phyloP scores from a whole-genome alignment of 2,329 filamentous ascomycete genomes.

The Alternaria sp. region DNA sequence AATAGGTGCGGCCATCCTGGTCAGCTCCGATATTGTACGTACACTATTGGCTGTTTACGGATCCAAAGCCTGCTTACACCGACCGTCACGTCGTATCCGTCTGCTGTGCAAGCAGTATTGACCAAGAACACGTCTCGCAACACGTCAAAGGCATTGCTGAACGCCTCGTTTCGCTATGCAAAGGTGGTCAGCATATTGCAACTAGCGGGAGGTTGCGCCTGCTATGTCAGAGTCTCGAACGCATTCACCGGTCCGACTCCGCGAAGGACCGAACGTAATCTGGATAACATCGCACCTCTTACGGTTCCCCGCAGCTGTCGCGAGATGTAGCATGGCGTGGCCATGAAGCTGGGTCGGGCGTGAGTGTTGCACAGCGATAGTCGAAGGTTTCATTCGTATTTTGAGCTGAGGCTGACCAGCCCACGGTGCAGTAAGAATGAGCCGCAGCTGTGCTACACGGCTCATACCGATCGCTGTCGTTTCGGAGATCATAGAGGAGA shows the following conservation, averaged over 20 bases:
- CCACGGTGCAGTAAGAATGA: background rate
- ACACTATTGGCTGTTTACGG: constrained; percentile 1
- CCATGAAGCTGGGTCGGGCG: background rate
- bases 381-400: background rate
- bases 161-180: background rate
- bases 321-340: background rate
- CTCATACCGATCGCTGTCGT: constrained; percentile 1
- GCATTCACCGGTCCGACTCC: constrained; percentile 11
- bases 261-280: constrained; percentile 3
- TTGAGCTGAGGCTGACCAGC: constrained; percentile 6
- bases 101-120: background rate
- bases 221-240: background rate
- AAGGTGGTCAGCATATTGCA: background rate
- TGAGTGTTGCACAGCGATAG: background rate
- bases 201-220: background rate
- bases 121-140: background rate
- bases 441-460: constrained; percentile 2
- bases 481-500: constrained; percentile 19
- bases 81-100: background rate
- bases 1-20: background rate
- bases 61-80: background rate
- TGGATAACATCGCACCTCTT: background rate
- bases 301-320: constrained; percentile 22
- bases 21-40: constrained; percentile 1
- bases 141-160: background rate